Evolutionary conservation across 495 filamentous ascomycete species (phyloP), one percentile per base, ranked within the genome.

Genomic region (Xylaria nigripes): DNA sequence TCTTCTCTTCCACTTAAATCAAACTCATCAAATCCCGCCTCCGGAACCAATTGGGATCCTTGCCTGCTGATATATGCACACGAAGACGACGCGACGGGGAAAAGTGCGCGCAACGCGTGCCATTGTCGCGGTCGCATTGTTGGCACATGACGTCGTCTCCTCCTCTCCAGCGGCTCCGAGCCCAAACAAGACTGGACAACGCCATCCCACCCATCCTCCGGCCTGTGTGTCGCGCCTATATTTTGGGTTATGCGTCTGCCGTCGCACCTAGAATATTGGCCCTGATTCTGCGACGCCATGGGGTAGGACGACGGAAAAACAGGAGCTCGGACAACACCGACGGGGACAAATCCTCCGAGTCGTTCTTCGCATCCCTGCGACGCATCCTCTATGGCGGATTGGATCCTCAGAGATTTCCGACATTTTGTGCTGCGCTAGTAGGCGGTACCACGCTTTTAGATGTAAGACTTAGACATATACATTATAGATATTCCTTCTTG

Each of bases 391-490:
- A 62, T 21, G 68, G 69, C 19, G 77, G 75, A 30, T 60, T 80
- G 29, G 76, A 76, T 54, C 63, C 69, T 55, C 76, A 81, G 58
- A 72, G 85, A 36, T 93, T 95, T 62, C 87, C 91, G 27, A 81
- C 88, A 6, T 93, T 90, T 64, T 95, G 90, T 69, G 91, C 80
- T 10, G 69, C 75, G 15, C 69, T 93, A 16, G 79, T 92, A 43
- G 89, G 87, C 32, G 86, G 87, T 25, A 88, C 84, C 55, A 88
- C 86, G 15, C 59, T 90, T 44, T 69, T 93, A n/a, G 83, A 86
- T 69, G 78, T 71, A 68, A 65, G 72, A 71, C 8, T 18, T 40
- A 1, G 5, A n/a, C 36, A 6, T 36, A 5, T 36, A 29, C 25
- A 29, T 29, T 9, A 3, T 9, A n/a, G n/a, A 29, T 29, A 15